These are phyloP conservation scores for Orbilia oligospora DNA, from an alignment of 2,329 filamentous ascomycete genomes.

Conservation along the genomic window DNA sequence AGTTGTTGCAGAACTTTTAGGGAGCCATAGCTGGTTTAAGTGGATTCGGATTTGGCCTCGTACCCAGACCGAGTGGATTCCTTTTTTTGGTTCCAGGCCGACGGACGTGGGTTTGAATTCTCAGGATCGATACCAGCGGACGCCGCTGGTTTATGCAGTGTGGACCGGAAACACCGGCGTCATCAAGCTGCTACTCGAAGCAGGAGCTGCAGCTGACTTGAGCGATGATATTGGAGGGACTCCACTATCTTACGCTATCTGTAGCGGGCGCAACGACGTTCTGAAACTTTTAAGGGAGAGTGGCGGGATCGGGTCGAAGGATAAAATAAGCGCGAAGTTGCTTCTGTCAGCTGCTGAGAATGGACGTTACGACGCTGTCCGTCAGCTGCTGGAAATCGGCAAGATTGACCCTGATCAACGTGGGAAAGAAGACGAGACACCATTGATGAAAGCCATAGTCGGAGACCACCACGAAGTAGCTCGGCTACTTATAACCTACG, in stretches of 20 bases:
- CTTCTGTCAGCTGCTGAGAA: conserved; percentile 12
- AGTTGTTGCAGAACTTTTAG: conserved; percentile 16
- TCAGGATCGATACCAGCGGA: neutral
- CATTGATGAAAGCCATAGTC: neutral
- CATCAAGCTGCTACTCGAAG: neutral
- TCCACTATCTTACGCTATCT: conserved; percentile 6
- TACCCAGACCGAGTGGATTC: no score
- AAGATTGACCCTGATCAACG: neutral
- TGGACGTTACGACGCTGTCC: conserved; percentile 6
- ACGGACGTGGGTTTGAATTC: neutral
- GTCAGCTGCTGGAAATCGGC: neutral
- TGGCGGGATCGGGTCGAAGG: neutral
- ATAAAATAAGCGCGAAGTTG: neutral
- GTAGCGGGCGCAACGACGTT: conserved; percentile 1
- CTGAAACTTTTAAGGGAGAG: neutral
- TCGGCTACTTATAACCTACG: conserved; percentile 4
- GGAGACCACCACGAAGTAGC: neutral
- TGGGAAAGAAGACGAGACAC: conserved; percentile 1
- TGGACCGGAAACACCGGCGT: neutral
- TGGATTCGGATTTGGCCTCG: no score
- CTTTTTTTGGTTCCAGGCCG: neutral
- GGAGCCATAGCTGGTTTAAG: neutral
- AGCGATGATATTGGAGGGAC: neutral
- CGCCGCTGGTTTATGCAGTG: conserved; percentile 12
- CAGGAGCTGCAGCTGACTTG: neutral